These are phyloP conservation scores for Huntiella decipiens DNA, from an alignment of 2,329 filamentous ascomycete species.

Conservation along the genomic window DNA sequence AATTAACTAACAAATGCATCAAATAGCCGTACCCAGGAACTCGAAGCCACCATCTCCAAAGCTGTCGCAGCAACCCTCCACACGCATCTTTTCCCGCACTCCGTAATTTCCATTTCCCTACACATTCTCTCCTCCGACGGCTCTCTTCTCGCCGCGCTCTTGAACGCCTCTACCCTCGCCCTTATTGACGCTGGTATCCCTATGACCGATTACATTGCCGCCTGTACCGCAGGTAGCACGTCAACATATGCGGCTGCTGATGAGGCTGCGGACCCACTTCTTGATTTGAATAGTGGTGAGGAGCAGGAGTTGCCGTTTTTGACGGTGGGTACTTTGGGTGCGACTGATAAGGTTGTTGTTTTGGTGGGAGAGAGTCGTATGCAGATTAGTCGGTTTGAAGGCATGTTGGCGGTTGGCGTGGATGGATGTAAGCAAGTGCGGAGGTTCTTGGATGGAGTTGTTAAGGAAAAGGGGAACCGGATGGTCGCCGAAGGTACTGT, in stretches of 20 bases:
- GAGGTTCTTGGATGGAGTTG: constrained; percentile 60
- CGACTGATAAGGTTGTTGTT: constrained; percentile 55
- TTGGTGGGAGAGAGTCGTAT: constrained; percentile 76
- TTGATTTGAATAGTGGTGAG: constrained; percentile 63
- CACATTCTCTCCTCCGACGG: constrained; percentile 84
- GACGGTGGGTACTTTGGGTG: constrained; percentile 65
- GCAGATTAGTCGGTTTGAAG: constrained; percentile 65
- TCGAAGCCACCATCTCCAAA: constrained; percentile 59
- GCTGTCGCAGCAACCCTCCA: constrained; percentile 64
- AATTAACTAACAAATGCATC: constrained; percentile 3
- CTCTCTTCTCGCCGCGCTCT: constrained; percentile 67
- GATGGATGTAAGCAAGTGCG: constrained; percentile 81
- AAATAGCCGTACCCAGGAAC: constrained; percentile 55
- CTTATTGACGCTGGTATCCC: constrained; percentile 89
- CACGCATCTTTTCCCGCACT: constrained; percentile 76
- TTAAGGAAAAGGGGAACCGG: constrained; percentile 49
- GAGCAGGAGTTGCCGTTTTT: constrained; percentile 78
- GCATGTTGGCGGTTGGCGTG: constrained; percentile 80
- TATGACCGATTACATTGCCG: constrained; percentile 79
- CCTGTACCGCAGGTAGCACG: constrained; percentile 71
- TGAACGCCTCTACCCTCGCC: constrained; percentile 82
- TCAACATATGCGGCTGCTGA: constrained; percentile 45
- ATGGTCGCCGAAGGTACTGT: constrained; percentile 26
- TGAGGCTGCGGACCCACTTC: constrained; percentile 53
- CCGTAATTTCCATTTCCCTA: constrained; percentile 62